Conservation (phyloP, 768 basidiomycete genomes). For the Saitozyma podzolica region DNA sequence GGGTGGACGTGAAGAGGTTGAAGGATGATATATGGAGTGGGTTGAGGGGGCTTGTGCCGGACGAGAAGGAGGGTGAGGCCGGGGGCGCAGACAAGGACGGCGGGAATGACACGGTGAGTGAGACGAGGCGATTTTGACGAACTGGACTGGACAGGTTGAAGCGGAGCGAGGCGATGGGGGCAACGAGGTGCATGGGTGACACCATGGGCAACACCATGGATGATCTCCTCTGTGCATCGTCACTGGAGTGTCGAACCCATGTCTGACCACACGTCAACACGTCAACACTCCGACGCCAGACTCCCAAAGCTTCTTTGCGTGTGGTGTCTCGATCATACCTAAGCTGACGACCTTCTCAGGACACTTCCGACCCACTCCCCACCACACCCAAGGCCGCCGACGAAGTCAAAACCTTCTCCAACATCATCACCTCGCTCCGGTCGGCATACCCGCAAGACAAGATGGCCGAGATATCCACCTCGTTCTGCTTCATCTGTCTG, state of each 20-base stretch:
- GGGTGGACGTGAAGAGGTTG: slow-evolving; percentile 92
- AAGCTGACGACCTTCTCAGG: too few relatives aligned
- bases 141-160: not conserved
- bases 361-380: too few relatives aligned
- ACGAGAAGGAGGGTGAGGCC: slow-evolving; percentile 50
- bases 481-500: slow-evolving; percentile 98
- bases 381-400: slow-evolving; percentile 22
- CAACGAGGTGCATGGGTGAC: too few relatives aligned
- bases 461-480: slow-evolving; percentile 97
- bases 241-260: too few relatives aligned
- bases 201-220: too few relatives aligned
- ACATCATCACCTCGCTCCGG: slow-evolving; percentile 79
- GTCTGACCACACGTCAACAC: too few relatives aligned
- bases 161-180: not conserved
- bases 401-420: slow-evolving; percentile 49
- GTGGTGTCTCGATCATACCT: too few relatives aligned
- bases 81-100: slow-evolving; percentile 30
- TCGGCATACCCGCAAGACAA: slow-evolving; percentile 84
- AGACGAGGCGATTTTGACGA: not conserved
- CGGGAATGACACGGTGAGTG: slow-evolving; percentile 33
- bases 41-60: slow-evolving; percentile 68
- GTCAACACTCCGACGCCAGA: too few relatives aligned
- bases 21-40: slow-evolving; percentile 99
- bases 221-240: too few relatives aligned
- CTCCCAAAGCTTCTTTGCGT: too few relatives aligned